Conservation (phyloP, 2,329 filamentous ascomycete species). For the Ophiostoma montium region DNA sequence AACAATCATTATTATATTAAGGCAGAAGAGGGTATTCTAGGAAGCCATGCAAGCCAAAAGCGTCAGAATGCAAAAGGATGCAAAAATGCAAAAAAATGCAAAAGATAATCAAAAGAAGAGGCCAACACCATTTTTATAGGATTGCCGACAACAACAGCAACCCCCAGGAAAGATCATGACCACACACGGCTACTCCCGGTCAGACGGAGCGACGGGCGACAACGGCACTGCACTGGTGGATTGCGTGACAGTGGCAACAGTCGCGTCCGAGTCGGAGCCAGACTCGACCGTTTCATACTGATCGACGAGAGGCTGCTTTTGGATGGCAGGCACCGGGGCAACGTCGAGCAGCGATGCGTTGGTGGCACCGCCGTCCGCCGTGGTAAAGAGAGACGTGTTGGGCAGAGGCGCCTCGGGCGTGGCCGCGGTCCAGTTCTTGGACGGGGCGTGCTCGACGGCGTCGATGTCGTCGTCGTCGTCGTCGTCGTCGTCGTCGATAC, state of each 20-base stretch:
- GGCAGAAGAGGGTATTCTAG: too few species aligned
- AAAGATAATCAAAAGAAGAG: background rate
- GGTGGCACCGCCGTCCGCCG: background rate
- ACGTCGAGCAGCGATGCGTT: background rate
- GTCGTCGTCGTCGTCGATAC: background rate
- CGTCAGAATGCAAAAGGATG: too few species aligned
- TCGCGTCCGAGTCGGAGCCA: slow-evolving; percentile 3
- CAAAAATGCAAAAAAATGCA: too few species aligned
- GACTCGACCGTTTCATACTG: slow-evolving; percentile 9
- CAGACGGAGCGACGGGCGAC: background rate
- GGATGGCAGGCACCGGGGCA: background rate
- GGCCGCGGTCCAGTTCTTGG: background rate
- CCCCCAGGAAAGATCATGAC: too few species aligned
- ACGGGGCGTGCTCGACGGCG: background rate
- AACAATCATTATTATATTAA: too few species aligned
- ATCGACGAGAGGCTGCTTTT: background rate
- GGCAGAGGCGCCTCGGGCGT: background rate
- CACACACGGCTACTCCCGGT: too few species aligned
- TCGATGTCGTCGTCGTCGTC: background rate
- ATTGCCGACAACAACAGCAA: too few species aligned
- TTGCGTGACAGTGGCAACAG: background rate
- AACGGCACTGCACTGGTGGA: background rate
- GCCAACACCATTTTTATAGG: background rate
- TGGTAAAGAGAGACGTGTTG: background rate
- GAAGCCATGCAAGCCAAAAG: background rate